Base-by-base conservation (phyloP, 2,329 filamentous ascomycete species). In the Scopulariopsis brevicaulis region DNA sequence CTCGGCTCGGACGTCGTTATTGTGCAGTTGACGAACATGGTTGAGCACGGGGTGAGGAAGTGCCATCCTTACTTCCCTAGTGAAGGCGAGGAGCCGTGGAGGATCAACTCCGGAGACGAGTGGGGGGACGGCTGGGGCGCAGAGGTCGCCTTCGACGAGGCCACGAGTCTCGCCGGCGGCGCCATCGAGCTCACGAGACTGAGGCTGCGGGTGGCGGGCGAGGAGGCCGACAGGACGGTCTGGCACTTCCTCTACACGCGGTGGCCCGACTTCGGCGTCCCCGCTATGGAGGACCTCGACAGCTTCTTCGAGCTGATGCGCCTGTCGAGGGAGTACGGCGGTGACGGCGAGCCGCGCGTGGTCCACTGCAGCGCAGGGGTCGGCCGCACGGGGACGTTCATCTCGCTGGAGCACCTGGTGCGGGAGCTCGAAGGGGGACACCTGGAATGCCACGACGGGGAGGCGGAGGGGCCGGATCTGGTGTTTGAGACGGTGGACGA, bases 361-460 rank as follows among this genome's bases (percentile, higher is more conserved):
- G 81, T 91, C 12, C 88, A 92, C 71, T 92, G 89, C 74, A 96
- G 90, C 67, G 94, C 94, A 8, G 94, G 94, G 46, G 93, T 99
- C 15, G 94, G 94, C 14, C 84, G 94, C 58, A 96, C 89, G 8
- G 94, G 94, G 37, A 97, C 94, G 0, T 99, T 97, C 68, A 96
- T 99, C 65, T 88, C 90, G 1, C 80, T 99, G n/a, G 94, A 97
- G 71, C 90, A 95, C 70, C 81, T 99, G 28, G 79, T 96, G 62
- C 81, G 85, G 40, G 90, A 96, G 70, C 78, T 97, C 11, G 84
- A 89, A 28, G 80, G 84, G 6, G 93, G 91, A 55, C 79, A 84
- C 24, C 73, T 96, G 55, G 75, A 81, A 61, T 68, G 74, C 25
- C 73, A 72, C 60, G 73, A 77, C 57, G 64, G 65, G 14, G 55